phyloP scores from a whole-genome alignment of 2,329 filamentous ascomycete genomes.

The Penicillium sp. region DNA sequence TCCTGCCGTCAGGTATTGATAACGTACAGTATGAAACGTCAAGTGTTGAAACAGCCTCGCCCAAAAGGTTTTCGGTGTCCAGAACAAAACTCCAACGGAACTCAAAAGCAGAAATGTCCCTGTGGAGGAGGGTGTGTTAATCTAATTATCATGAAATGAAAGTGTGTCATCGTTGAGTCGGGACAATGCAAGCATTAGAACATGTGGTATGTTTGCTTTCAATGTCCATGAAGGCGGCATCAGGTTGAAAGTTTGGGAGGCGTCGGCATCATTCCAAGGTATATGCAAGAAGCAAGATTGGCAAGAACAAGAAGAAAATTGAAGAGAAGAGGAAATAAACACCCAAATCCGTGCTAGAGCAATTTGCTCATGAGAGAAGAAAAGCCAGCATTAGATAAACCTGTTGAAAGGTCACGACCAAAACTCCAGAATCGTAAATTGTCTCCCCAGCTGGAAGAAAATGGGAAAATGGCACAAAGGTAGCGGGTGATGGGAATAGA shows the following conservation, averaged over 20 bases:
- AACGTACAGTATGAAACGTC: slow-evolving; percentile 17
- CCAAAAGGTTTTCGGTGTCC: slow-evolving; percentile 12
- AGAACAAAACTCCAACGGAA: slow-evolving; percentile 9
- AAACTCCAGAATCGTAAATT: slow-evolving; percentile 38
- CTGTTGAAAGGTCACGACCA: slow-evolving; percentile 45
- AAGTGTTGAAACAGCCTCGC: slow-evolving; percentile 32
- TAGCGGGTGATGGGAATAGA: background rate
- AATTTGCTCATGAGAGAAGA: slow-evolving; percentile 15
- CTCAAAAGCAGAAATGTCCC: slow-evolving; percentile 7
- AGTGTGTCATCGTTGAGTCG: slow-evolving; percentile 5
- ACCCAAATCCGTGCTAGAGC: slow-evolving; percentile 25
- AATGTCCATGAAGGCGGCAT: background rate
- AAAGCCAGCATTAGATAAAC: slow-evolving; percentile 32
- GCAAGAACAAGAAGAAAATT: slow-evolving; percentile 1
- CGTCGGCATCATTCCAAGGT: slow-evolving; percentile 14
- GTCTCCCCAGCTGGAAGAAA: slow-evolving; percentile 26
- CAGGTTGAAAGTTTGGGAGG: slow-evolving; percentile 6
- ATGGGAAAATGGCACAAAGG: slow-evolving; percentile 19
- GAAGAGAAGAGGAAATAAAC: slow-evolving; percentile 16
- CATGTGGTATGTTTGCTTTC: background rate
- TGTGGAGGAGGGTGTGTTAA: slow-evolving; percentile 15
- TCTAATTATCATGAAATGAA: slow-evolving; percentile 19
- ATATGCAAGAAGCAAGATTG: slow-evolving; percentile 18
- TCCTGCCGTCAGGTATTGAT: slow-evolving; percentile 15
- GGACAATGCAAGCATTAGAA: slow-evolving; percentile 1